Conservation (phyloP, 2,329 filamentous ascomycete species). For the Diaporthe aspalathi region DNA sequence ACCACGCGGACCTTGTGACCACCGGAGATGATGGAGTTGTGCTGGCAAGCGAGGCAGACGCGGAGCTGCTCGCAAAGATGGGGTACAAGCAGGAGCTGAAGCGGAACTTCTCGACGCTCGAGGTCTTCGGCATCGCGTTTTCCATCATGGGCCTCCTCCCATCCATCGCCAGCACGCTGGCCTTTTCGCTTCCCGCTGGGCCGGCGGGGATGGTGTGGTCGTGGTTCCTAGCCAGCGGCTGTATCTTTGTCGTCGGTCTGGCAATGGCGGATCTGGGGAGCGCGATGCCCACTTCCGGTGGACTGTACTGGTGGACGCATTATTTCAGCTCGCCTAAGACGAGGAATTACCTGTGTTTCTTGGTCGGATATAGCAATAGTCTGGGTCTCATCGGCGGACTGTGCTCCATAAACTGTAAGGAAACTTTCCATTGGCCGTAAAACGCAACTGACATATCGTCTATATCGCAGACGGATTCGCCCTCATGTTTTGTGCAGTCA, state of each 20-base stretch:
- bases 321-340: constrained; percentile 66
- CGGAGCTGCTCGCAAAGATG: constrained; percentile 40
- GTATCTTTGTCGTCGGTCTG: constrained; percentile 69
- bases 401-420: constrained; percentile 67
- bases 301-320: constrained; percentile 56
- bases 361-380: constrained; percentile 72
- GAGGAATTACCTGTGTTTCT: constrained; percentile 68
- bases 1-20: constrained; percentile 37
- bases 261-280: constrained; percentile 67
- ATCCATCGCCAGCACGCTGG: constrained; percentile 68
- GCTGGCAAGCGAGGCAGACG: constrained; percentile 42
- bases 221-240: constrained; percentile 68
- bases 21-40: constrained; percentile 41
- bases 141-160: constrained; percentile 71
- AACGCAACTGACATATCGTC: not conserved
- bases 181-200: constrained; percentile 69
- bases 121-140: constrained; percentile 70
- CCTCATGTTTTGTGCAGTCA: constrained; percentile 68
- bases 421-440: not conserved
- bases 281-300: constrained; percentile 69
- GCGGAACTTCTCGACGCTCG: constrained; percentile 70
- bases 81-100: constrained; percentile 67
- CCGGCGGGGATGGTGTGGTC: constrained; percentile 72
- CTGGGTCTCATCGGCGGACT: constrained; percentile 70
- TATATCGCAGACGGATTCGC: constrained; percentile 56